Evolutionary conservation across 495 filamentous ascomycete species (phyloP), one percentile per base, ranked within the genome.

Genomic region (Daldinia decipiens): DNA sequence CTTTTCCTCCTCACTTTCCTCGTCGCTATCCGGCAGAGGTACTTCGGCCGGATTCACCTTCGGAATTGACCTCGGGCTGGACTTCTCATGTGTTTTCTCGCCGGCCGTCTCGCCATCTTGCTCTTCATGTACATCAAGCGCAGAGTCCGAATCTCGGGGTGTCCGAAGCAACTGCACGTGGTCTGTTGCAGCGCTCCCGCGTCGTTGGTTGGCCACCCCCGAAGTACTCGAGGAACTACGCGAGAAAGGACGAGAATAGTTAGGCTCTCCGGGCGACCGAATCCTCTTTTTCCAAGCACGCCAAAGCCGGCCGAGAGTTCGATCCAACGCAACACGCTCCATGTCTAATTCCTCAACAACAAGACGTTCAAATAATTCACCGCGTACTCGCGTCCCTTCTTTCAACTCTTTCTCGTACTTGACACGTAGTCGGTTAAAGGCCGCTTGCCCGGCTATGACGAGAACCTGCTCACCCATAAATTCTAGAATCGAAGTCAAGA

Each of bases 401-500:
- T 83, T 83, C 62, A 84, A 74, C 52, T 88, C 82, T 70, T 82
- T 82, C 53, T 84, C 80, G 57, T 82, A 81, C 67, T 82, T 87
- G 1, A 79, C 62, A 34, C 85, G 79, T 70, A 92, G 79, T 54
- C 95, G 88, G 45, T 90, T 88, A 70, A 91, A 93, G 1, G 96
- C 89, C 17, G 93, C 94, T 76, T 98, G 90, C 13, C 93, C 94
- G n/a, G 94, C 93, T 43, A 97, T 86, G 36, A 93, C 81, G 54
- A 99, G 82, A 24, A 92, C 91, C 70, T 96, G 93, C 78, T 98
- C 96, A 15, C 94, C 96, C 76, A 99, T 87, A 75, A 91, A 94
- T 82, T 99, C 96, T 36, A 98, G 84, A 69, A 98, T 92, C 1
- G 93, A 94, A 2, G 96, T 97, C 34, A 99, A 82, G 80, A 98